These are phyloP conservation scores for Marasmius oreades DNA, from an alignment of 1,284 basidiomycete species.

Conservation along the genomic window DNA sequence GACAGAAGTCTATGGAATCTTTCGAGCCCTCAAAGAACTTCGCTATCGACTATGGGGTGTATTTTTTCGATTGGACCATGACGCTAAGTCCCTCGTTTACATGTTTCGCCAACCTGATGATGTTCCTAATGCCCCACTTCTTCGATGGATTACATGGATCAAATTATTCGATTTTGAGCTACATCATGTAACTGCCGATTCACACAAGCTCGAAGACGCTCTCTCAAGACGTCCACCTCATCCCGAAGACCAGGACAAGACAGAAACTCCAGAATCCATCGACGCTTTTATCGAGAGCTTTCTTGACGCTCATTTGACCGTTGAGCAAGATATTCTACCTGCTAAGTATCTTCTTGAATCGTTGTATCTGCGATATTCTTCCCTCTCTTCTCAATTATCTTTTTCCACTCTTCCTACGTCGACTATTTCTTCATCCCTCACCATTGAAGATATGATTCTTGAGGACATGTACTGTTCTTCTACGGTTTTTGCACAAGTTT, in stretches of 20 bases:
- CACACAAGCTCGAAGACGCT: constrained; percentile 26
- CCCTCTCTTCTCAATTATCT: not conserved
- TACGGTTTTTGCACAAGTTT: not conserved
- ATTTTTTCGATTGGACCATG: constrained; percentile 30
- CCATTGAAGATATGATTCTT: not conserved
- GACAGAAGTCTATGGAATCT: constrained; percentile 33
- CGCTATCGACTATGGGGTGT: constrained; percentile 28
- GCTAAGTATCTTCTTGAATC: constrained; percentile 14
- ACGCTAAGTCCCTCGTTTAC: constrained; percentile 30
- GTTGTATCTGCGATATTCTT: not conserved
- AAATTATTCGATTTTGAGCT: constrained; percentile 28
- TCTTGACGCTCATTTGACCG: not conserved
- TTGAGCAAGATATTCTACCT: not conserved
- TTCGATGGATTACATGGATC: constrained; percentile 30
- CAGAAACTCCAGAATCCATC: constrained; percentile 15
- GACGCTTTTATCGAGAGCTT: constrained; percentile 18
- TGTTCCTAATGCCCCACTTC: constrained; percentile 31
- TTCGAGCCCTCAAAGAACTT: constrained; percentile 27
- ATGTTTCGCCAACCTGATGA: constrained; percentile 31
- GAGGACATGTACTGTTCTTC: too few relatives aligned
- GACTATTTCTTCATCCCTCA: not conserved
- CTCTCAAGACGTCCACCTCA: constrained; percentile 21
- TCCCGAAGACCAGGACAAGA: constrained; percentile 13
- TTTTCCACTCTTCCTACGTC: not conserved
- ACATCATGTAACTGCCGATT: constrained; percentile 26